phyloP scores from a whole-genome alignment of 495 filamentous ascomycete genomes.

The Lindgomyces ingoldianus region DNA sequence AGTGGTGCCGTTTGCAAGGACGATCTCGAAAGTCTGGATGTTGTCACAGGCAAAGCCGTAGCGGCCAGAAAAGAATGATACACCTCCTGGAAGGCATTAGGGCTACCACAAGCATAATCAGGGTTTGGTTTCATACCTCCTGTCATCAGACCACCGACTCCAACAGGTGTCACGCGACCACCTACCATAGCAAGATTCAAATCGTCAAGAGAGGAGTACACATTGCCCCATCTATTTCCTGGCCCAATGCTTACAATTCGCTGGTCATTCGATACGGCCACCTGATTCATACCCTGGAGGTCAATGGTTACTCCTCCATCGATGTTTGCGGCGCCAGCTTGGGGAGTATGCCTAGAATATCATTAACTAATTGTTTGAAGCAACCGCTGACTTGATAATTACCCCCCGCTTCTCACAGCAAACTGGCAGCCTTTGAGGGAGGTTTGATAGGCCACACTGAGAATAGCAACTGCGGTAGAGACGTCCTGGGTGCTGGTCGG shows the following conservation, averaged over 20 bases:
- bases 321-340: constrained; percentile 36
- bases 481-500: constrained; percentile 32
- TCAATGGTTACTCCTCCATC: constrained; percentile 40
- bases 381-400: constrained; percentile 8
- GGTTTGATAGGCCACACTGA: constrained; percentile 18
- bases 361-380: not conserved
- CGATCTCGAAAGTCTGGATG: constrained; percentile 36
- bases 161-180: constrained; percentile 33
- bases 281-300: constrained; percentile 31
- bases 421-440: constrained; percentile 30
- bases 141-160: constrained; percentile 35
- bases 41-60: constrained; percentile 41
- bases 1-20: constrained; percentile 39
- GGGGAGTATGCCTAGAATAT: constrained; percentile 32
- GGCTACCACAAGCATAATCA: not conserved
- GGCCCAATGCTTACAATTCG: constrained; percentile 24
- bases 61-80: constrained; percentile 38
- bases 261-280: constrained; percentile 25
- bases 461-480: constrained; percentile 28
- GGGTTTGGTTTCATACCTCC: constrained; percentile 27
- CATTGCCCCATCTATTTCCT: constrained; percentile 36
- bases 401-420: constrained; percentile 34
- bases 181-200: constrained; percentile 33
- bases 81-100: constrained; percentile 28
- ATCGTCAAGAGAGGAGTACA: constrained; percentile 32